Conservation (phyloP, 23 red algal genomes). For the Agarophyton chilense region DNA sequence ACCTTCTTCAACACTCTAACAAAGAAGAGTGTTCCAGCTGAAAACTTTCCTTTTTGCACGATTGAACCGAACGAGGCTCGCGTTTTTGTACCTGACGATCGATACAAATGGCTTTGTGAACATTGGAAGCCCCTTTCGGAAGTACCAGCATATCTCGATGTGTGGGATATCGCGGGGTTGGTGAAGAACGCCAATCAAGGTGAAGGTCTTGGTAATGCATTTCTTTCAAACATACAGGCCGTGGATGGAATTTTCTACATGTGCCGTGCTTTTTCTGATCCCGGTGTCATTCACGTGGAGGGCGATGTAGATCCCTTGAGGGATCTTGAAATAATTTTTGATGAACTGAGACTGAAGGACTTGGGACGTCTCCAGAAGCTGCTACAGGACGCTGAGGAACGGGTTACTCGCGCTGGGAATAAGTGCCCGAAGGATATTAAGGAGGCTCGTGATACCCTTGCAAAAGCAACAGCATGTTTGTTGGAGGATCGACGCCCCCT, state of each 20-base stretch:
- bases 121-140: slow-evolving; percentile 76
- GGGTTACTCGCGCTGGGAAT: slow-evolving; percentile 75
- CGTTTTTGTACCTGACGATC: slow-evolving; percentile 88
- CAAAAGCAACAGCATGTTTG: slow-evolving; percentile 70
- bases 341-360: slow-evolving; percentile 94
- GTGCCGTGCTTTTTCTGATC: slow-evolving; percentile 87
- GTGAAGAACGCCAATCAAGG: slow-evolving; percentile 91
- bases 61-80: slow-evolving; percentile 98
- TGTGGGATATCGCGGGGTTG: slow-evolving; percentile 98
- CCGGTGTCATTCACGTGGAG: slow-evolving; percentile 96
- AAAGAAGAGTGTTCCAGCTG: slow-evolving; percentile 80
- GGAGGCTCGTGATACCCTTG: slow-evolving; percentile 72
- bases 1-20: slow-evolving; percentile 98
- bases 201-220: slow-evolving; percentile 94
- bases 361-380: slow-evolving; percentile 62
- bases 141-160: slow-evolving; percentile 84
- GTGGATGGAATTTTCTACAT: slow-evolving; percentile 97
- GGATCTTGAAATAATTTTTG: slow-evolving; percentile 87
- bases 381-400: slow-evolving; percentile 67
- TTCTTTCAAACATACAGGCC: slow-evolving; percentile 93
- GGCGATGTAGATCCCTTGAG: slow-evolving; percentile 89
- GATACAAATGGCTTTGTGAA: slow-evolving; percentile 91
- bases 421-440: slow-evolving; percentile 86
- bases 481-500: slow-evolving; percentile 74
- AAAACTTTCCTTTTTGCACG: slow-evolving; percentile 99